phyloP scores from a whole-genome alignment of 768 basidiomycete genomes.

The Termitomyces sp. region DNA sequence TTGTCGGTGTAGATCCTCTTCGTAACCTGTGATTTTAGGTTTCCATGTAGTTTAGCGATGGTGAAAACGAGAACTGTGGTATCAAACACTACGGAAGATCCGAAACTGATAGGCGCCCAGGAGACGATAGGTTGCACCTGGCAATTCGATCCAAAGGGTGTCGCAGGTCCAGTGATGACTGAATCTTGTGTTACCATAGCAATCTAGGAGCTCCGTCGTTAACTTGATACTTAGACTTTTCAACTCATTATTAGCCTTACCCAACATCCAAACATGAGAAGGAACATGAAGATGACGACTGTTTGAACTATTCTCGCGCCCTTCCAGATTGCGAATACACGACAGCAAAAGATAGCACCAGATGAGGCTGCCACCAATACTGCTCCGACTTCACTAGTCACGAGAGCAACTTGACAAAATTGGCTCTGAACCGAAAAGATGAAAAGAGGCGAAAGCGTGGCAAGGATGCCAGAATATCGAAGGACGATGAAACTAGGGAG shows the following conservation, averaged over 20 bases:
- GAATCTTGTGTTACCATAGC: constrained; percentile 24
- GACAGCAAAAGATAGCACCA: constrained; percentile 26
- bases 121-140: constrained; percentile 22
- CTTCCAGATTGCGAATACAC: constrained; percentile 27
- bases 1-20: constrained; percentile 23
- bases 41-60: constrained; percentile 15
- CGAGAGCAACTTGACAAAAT: constrained; percentile 24
- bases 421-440: constrained; percentile 21
- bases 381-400: constrained; percentile 22
- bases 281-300: constrained; percentile 17
- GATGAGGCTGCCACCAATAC: constrained; percentile 23
- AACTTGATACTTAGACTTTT: no score
- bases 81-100: constrained; percentile 24
- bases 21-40: constrained; percentile 16
- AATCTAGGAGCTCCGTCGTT: constrained; percentile 14
- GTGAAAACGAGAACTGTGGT: constrained; percentile 20
- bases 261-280: constrained; percentile 25
- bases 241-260: constrained; percentile 13
- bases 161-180: constrained; percentile 17
- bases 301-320: constrained; percentile 19
- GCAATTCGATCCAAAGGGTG: constrained; percentile 28
- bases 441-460: constrained; percentile 21
- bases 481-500: constrained; percentile 23
- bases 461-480: constrained; percentile 25
- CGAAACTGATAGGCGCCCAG: constrained; percentile 29